phyloP scores from a whole-genome alignment of 805 yeast species.

The Barnettozyma californica region DNA sequence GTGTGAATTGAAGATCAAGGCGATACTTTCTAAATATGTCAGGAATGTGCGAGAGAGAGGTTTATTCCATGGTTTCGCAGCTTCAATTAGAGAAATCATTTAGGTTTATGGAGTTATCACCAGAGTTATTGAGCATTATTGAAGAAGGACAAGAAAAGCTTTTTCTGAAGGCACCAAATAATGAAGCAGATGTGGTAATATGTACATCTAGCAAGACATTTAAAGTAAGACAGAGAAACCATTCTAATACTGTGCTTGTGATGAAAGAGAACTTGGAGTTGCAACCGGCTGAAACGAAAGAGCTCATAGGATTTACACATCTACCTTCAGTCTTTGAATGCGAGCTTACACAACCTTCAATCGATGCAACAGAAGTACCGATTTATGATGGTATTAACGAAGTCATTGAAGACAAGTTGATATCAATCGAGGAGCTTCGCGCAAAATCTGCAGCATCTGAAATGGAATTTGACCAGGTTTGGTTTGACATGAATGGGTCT shows the following conservation, averaged over 20 bases:
- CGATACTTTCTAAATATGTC: background rate
- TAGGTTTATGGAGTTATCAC: slow-evolving; percentile 48
- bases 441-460: slow-evolving; percentile 49
- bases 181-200: slow-evolving; percentile 45
- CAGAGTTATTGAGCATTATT: slow-evolving; percentile 40
- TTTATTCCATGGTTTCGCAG: slow-evolving; percentile 3
- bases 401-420: slow-evolving; percentile 2
- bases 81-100: slow-evolving; percentile 30
- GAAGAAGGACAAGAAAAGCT: slow-evolving; percentile 20
- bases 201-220: slow-evolving; percentile 58
- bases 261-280: slow-evolving; percentile 27
- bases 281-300: slow-evolving; percentile 21
- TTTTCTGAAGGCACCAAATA: slow-evolving; percentile 28
- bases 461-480: slow-evolving; percentile 44
- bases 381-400: slow-evolving; percentile 31
- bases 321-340: slow-evolving; percentile 36
- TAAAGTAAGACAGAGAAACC: slow-evolving; percentile 71
- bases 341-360: slow-evolving; percentile 25
- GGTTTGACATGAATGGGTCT: slow-evolving; percentile 54
- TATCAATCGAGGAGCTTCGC: slow-evolving; percentile 28
- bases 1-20: background rate
- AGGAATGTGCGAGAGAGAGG: background rate
- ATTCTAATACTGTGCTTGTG: slow-evolving; percentile 76
- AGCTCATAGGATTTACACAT: slow-evolving; percentile 29
- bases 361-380: slow-evolving; percentile 31